These are phyloP conservation scores for Chenopodium album DNA, from an alignment of 148 eudicot species.

Conservation along the genomic window DNA sequence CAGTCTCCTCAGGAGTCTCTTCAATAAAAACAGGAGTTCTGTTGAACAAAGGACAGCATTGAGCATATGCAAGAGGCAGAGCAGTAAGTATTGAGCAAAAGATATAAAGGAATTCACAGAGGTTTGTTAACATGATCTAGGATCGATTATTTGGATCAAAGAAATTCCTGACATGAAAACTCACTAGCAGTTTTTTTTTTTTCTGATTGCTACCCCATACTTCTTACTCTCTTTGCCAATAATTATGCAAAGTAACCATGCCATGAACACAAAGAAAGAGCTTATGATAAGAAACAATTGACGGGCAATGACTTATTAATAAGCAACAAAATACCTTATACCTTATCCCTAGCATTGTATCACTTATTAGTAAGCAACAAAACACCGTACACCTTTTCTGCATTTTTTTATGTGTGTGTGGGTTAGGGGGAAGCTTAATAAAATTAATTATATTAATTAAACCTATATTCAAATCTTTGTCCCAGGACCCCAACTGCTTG, in stretches of 20 bases:
- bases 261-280: not conserved
- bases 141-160: not conserved
- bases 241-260: not conserved
- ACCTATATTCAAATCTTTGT: not conserved
- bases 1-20: constrained; percentile 55
- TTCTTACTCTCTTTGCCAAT: not conserved
- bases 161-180: not conserved
- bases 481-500: not conserved
- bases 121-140: not conserved
- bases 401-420: not conserved
- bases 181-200: not conserved
- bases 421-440: not conserved
- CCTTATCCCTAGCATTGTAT: not conserved
- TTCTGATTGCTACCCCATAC: not conserved
- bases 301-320: not conserved
- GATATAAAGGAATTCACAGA: not conserved
- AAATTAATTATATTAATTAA: not conserved
- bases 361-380: not conserved
- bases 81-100: constrained; percentile 8
- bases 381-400: not conserved
- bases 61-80: not conserved
- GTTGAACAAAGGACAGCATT: constrained; percentile 21
- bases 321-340: no score
- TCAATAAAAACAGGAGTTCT: constrained; percentile 85
- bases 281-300: not conserved